phyloP scores from a whole-genome alignment of 495 filamentous ascomycete genomes.

The Melanomma pulvis-pyrius region DNA sequence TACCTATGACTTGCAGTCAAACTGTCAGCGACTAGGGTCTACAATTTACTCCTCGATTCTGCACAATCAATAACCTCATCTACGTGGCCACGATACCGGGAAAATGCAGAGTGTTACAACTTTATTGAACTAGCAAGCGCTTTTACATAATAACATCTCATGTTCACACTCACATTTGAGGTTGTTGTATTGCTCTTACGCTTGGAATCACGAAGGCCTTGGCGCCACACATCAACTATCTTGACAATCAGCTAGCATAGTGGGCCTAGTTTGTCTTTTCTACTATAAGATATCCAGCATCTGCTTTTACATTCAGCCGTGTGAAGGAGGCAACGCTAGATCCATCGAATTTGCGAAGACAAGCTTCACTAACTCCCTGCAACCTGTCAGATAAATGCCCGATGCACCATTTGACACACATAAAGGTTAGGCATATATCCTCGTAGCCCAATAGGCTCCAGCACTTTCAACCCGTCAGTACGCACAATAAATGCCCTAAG shows the following conservation, averaged over 20 bases:
- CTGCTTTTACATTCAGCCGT: no score
- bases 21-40: not conserved
- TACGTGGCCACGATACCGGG: not conserved
- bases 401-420: not conserved
- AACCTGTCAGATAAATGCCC: not conserved
- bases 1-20: not conserved
- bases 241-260: not conserved
- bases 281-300: not conserved
- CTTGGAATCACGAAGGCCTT: not conserved
- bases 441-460: not conserved
- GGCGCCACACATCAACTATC: not conserved
- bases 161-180: not conserved
- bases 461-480: not conserved
- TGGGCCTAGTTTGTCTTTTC: not conserved
- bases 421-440: not conserved
- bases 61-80: not conserved
- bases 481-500: not conserved
- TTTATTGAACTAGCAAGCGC: not conserved
- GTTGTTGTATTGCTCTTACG: not conserved
- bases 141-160: not conserved
- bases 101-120: not conserved
- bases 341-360: no score
- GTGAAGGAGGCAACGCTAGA: no score
- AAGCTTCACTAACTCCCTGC: no score
- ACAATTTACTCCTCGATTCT: not conserved